These are phyloP conservation scores for Backusella morwellensis DNA, from an alignment of 192 early-diverging fungal genomes.

Conservation along the genomic window DNA sequence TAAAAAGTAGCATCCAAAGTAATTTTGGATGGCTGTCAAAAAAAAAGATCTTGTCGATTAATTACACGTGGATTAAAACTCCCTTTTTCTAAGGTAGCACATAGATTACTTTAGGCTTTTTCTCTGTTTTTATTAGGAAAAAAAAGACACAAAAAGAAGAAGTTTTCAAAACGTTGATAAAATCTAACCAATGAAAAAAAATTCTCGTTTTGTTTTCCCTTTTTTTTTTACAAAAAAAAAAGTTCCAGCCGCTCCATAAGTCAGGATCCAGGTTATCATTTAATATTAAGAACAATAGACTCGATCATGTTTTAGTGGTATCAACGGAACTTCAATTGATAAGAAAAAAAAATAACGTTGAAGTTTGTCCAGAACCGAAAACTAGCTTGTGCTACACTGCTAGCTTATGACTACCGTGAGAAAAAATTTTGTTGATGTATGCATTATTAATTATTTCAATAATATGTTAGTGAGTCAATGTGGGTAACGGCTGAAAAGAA, in stretches of 20 bases:
- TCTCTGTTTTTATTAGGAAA: background rate
- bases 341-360: background rate
- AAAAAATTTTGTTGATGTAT: background rate
- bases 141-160: background rate
- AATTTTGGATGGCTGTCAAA: background rate
- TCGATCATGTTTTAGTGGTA: background rate
- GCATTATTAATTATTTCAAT: background rate
- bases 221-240: background rate
- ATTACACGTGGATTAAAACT: background rate
- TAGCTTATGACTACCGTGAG: slow-evolving; percentile 1
- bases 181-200: background rate
- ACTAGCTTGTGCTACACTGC: background rate
- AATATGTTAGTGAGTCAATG: background rate
- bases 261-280: background rate
- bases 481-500: background rate
- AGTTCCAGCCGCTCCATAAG: background rate
- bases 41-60: background rate
- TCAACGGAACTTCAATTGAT: background rate
- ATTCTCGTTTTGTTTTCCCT: background rate
- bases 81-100: background rate
- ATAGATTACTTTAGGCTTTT: background rate
- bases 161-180: background rate
- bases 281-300: no score
- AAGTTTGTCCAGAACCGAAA: background rate
- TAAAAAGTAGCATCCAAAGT: background rate